Evolutionary conservation across 257 asterid genomes (phyloP), one percentile per base, ranked within the genome.

Genomic region (Mitragyna speciosa): DNA sequence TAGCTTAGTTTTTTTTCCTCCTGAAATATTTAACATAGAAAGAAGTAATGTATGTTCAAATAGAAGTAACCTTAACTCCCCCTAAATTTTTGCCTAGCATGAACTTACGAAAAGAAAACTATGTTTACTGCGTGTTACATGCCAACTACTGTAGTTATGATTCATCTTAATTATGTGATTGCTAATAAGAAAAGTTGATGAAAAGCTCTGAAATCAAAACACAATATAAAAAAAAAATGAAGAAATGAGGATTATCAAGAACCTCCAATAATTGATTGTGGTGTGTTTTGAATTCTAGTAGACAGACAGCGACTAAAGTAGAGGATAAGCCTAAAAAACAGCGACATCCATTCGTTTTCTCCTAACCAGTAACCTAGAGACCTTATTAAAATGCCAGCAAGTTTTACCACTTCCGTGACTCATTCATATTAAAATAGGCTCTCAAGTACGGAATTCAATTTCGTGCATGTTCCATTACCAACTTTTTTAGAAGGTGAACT

Each of bases 311-410:
- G 43, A 64, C 36, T 20, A 0, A 12, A 36, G 39, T 36, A 36
- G 56, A 4, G 56, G 82, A 72, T 79, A 61, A 30, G 78, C 47
- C 71, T 28, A 48, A 30, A 30, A 41, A 39, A 77, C 6, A 54
- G 64, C 75, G 0, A 43, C 56, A 72, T 12, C 52, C 78, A 33
- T 79, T 48, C 73, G 75, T 63, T 80, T 80, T 64, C 33, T 73
- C n/a, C 83, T n/a, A 15, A 79, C 51, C 39, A 15, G 72, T 31
- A 47, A 43, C 58, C 58, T 63, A 74, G 72, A 31, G 20, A 7
- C 73, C 39, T 4, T 43, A 59, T 71, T 39, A n/a, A 30, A 45
- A 12, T 59, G 72, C 20, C 75, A 70, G 9, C n/a, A 61, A 33
- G 24, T 16, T 52, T 49, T 45, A 43, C 64, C 43, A 71, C 43